These are phyloP conservation scores for Plantago rigida DNA, from an alignment of 305 asterid species.

Conservation along the genomic window DNA sequence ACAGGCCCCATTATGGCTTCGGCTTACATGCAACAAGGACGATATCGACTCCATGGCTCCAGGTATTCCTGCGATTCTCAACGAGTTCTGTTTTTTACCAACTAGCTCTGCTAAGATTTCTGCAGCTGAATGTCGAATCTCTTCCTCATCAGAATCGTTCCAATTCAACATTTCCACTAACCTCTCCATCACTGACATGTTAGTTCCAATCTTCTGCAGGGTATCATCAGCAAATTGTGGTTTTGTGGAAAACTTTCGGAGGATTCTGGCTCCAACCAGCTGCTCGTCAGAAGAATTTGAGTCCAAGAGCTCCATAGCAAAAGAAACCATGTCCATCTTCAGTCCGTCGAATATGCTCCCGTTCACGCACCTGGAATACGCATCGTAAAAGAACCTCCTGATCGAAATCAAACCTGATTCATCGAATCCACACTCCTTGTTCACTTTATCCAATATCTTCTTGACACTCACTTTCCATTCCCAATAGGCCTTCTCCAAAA, in stretches of 20 bases:
- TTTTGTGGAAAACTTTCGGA: slow-evolving; percentile 45
- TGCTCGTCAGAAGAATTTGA: slow-evolving; percentile 82
- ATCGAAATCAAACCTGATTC: slow-evolving; percentile 61
- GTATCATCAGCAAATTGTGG: slow-evolving; percentile 56
- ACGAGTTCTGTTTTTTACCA: slow-evolving; percentile 56
- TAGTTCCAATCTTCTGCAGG: slow-evolving; percentile 74
- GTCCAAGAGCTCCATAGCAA: slow-evolving; percentile 65
- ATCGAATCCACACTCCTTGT: slow-evolving; percentile 62
- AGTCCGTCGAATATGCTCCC: slow-evolving; percentile 89
- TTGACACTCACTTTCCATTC: slow-evolving; percentile 65
- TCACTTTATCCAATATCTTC: slow-evolving; percentile 50
- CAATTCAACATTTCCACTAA: slow-evolving; percentile 81
- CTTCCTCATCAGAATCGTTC: slow-evolving; percentile 75
- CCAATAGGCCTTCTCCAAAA: slow-evolving; percentile 86
- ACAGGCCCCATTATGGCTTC: slow-evolving; percentile 39
- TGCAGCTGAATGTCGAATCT: slow-evolving; percentile 66
- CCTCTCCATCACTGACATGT: slow-evolving; percentile 56
- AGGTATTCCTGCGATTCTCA: slow-evolving; percentile 65
- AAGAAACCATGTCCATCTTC: slow-evolving; percentile 85
- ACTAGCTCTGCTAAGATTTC: slow-evolving; percentile 57
- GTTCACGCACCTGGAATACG: slow-evolving; percentile 65
- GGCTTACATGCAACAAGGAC: slow-evolving; percentile 50
- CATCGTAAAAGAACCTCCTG: slow-evolving; percentile 74
- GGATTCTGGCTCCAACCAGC: slow-evolving; percentile 63
- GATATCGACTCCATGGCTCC: slow-evolving; percentile 82